A percentile compares a stretch with the other conserved stretches of the same genome.
phyloP scores from a whole-genome alignment of 306 rosid species.

The Ormosia emarginata region DNA sequence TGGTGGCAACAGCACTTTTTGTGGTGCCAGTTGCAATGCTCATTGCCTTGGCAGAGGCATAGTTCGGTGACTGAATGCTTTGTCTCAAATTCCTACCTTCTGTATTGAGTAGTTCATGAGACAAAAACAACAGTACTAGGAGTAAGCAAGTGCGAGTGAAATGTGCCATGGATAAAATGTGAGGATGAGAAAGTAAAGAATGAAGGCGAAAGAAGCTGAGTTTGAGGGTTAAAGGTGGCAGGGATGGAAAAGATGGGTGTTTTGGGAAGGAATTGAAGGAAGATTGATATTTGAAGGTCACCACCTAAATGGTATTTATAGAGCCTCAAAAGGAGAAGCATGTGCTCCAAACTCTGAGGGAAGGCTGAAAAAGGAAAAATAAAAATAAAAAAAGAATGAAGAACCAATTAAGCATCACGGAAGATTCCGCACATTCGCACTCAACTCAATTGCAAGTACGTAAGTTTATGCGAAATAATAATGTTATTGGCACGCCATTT shows the following conservation, averaged over 20 bases:
- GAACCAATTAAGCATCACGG: not conserved
- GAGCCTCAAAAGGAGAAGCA: slow-evolving; percentile 11
- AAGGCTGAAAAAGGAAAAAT: not conserved
- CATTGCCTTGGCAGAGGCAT: not conserved
- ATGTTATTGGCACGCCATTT: no score
- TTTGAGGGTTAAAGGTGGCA: not conserved
- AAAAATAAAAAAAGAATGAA: not conserved
- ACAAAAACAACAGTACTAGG: slow-evolving; percentile 44
- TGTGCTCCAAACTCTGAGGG: slow-evolving; percentile 14
- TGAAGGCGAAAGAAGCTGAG: not conserved
- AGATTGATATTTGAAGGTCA: slow-evolving; percentile 8
- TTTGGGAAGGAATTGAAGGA: not conserved
- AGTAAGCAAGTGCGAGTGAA: slow-evolving; percentile 34
- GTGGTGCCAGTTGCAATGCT: not conserved
- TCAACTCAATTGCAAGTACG: no score
- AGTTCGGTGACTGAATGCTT: slow-evolving; percentile 25
- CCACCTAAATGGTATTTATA: slow-evolving; percentile 19
- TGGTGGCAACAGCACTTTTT: not conserved
- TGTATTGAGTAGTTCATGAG: slow-evolving; percentile 31
- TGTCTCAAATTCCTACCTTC: slow-evolving; percentile 54
- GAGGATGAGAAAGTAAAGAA: not conserved
- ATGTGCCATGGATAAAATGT: slow-evolving; percentile 44
- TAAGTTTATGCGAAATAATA: no score
- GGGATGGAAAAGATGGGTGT: not conserved
- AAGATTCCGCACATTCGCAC: not conserved